Base-by-base conservation (phyloP, 306 rosid genomes). In the Dryas drummondii region DNA sequence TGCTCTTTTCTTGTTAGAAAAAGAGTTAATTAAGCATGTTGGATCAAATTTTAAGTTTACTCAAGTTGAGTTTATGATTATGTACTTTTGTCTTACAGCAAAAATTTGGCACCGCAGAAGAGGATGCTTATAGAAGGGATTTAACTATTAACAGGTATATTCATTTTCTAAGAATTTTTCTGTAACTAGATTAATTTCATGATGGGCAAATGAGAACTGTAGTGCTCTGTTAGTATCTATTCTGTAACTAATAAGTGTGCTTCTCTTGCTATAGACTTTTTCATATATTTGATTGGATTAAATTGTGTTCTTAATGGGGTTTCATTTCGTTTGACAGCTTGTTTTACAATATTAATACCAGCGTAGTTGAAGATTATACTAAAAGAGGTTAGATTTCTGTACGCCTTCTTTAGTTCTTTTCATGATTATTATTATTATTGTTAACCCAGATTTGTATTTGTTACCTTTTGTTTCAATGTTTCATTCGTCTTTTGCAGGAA, bases 111-210 rank as follows among this genome's bases (percentile, higher is more conserved):
- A 87, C 97, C 44, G 84, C 98, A 19, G 87, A 91, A 81, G 91
- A 91, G 82, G 98, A 94, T 91, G 97, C 98, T 3, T 88, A 88
- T 81, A 88, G 98, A 87, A 90, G 98, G 86, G 98, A 91, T 86
- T 83, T 94, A 80, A 94, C 97, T 60, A 94, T 94, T 68, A 94
- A 94, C 86, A 94, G 98, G 96, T 90, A 76, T 64, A 46, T 73
- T 71, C 82, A 50, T 78, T 61, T 44, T 32, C 26, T 44, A 56
- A 19, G 44, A 71, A 17, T 54, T 11, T 11, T 54, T 42, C 40
- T 41, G 17, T 4, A 41, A 37, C 26, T 41, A 19, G 41, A 70
- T 40, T 47, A 10, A 69, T 61, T 27, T 62, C 51, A 47, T 53
- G 65, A 56, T 46, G 37, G 40, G 45, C 1, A 32, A 70, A 42